Base-by-base conservation (phyloP, 2,329 filamentous ascomycete genomes). In the Pseudogymnoascus sp. region DNA sequence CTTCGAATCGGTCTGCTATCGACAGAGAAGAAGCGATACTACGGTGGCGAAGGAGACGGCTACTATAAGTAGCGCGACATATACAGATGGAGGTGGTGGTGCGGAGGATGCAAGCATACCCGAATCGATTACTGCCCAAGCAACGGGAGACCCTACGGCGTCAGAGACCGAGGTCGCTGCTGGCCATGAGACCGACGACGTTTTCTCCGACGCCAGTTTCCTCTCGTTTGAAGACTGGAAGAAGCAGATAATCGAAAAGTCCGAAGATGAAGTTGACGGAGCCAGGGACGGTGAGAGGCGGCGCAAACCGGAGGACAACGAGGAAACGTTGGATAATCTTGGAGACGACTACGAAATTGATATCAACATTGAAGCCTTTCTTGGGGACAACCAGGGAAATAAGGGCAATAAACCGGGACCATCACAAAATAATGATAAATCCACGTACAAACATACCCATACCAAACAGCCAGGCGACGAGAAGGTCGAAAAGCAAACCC, bases 141-240 rank as follows among this genome's bases (percentile, higher is more conserved):
- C 33, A 60, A 60, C 59, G 19, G 50, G 50, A 8, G 50, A 56
- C 5, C 12, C 59, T 60, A 26, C n/a, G 40, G 60, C 35, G 37
- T 26, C 59, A 60, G 59, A 60, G 16, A 38, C 33, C 3, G 26
- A 16, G 22, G 33, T 38, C 43, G 14, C 31, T 26, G 60, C 60
- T 24, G 24, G 37, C 14, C 22, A 61, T 28, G 82, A 86, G 62
- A 72, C 79, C 14, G 87, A 89, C 63, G 79, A 81, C 5, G 89
- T 89, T 59, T 79, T 89, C 10, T 88, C 91, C 70, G 89, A 90
- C 68, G 84, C 88, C 53, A 88, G 92, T 6, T 98, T 98, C 74
- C 86, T 98, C 70, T 97, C 95, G 0, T 99, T 99, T 70, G 95
- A 98, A 73, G 93, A 98, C 71, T 99, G 95, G 95, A 98, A 96